A percentile compares a stretch with the other conserved stretches of the same genome.
These are phyloP conservation scores for Cyclotella kingstonii DNA, from an alignment of 108 stramenopile species.

Conservation along the genomic window DNA sequence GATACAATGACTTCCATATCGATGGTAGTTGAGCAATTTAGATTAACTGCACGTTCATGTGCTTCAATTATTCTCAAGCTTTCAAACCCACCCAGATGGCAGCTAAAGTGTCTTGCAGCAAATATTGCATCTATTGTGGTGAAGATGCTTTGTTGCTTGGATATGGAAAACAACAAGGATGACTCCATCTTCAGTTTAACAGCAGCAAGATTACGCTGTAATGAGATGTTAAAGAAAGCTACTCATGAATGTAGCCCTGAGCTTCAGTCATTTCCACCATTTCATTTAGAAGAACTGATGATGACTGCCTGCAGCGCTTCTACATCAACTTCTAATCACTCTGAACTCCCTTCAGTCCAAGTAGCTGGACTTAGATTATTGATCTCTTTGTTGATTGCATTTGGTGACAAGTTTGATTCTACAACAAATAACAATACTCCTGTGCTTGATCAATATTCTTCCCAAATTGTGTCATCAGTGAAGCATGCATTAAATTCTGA, in stretches of 20 bases:
- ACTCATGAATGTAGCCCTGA: background rate
- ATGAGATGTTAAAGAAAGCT: slow-evolving; percentile 11
- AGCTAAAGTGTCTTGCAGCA: slow-evolving; percentile 52
- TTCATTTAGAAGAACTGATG: slow-evolving; percentile 61
- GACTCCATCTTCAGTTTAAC: slow-evolving; percentile 48
- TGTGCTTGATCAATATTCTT: slow-evolving; percentile 68
- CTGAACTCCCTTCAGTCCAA: slow-evolving; percentile 69
- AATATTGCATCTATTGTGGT: slow-evolving; percentile 46
- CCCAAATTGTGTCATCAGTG: slow-evolving; percentile 74
- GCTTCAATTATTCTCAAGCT: slow-evolving; percentile 34
- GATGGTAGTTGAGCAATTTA: slow-evolving; percentile 31
- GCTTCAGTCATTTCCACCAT: slow-evolving; percentile 40
- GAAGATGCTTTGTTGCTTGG: slow-evolving; percentile 25
- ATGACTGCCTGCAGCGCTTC: slow-evolving; percentile 59
- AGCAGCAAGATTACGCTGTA: slow-evolving; percentile 43
- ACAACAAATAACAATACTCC: slow-evolving; percentile 51
- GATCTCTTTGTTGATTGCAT: slow-evolving; percentile 44
- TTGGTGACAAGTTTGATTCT: slow-evolving; percentile 59
- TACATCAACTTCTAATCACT: slow-evolving; percentile 70
- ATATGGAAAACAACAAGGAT: slow-evolving; percentile 25
- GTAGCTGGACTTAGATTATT: slow-evolving; percentile 58
- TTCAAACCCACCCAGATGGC: slow-evolving; percentile 60
- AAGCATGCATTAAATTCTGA: slow-evolving; percentile 61
- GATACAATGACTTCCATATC: slow-evolving; percentile 29
- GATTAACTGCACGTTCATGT: slow-evolving; percentile 27